Evolutionary conservation across 805 yeast genomes (phyloP), one percentile per base, ranked within the genome.

Genomic region (Scheffersomyces stipitis): DNA sequence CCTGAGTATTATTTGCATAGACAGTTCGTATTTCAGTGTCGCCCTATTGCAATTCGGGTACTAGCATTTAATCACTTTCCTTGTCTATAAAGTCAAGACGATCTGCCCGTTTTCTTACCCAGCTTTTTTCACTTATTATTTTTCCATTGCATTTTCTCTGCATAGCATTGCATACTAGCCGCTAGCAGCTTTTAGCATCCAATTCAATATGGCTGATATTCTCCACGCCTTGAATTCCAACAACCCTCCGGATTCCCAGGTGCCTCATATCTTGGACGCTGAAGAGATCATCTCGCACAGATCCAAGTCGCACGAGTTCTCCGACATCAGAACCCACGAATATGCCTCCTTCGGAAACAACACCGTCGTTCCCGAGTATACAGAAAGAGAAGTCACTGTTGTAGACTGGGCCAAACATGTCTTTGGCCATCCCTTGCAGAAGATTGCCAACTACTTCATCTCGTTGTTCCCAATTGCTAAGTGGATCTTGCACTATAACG

Each of bases 401-500:
- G 28, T 55, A 7, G 65, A 56, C 33, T 69, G 62, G 56, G 56
- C 53, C 4, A 46, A 50, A 38, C 34, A 49, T 7, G 37, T 59
- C 2, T 48, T 66, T 12, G 46, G 46, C 17, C 44, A 68, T 36
- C 85, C 84, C 1, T 45, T 62, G 1, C 48, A 48, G 4, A 62
- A 62, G 29, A 50, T 67, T n/a, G 49, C 51, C 10, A 34, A 64
- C 15, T 90, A 90, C 51, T 34, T 81, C 2, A 42, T 62, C 8
- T 81, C 90, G 1, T 56, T 88, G 17, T 86, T 90, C 57, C 97
- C 97, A 2, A 80, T 90, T 26, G 58, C 78, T 8, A 66, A 71
- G n/a, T 90, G 97, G 97, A 78, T 89, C 31, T 75, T 82, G 38
- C 86, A 87, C 55, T 90, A 90, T 64, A 90, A 90, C 55, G 51